Conservation (phyloP, 2,329 filamentous ascomycete species). For the Scorias spongiosa region DNA sequence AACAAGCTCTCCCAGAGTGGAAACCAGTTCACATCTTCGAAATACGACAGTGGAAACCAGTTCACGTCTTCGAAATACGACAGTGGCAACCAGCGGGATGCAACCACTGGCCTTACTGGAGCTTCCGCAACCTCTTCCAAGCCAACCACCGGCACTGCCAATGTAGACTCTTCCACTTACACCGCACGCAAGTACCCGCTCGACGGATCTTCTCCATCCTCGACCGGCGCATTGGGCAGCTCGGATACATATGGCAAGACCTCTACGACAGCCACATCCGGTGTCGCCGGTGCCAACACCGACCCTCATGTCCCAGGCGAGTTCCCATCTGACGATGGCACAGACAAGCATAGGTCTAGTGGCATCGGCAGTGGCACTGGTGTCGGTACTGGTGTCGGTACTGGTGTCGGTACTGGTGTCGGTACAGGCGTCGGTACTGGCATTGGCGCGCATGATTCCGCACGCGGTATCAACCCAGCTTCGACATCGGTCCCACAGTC, state of each 20-base stretch:
- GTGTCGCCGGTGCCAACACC: slow-evolving; percentile 4
- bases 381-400: neutral
- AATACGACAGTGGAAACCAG: neutral
- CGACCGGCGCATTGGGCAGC: neutral
- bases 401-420: neutral
- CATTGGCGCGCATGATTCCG: neutral
- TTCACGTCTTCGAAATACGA: neutral
- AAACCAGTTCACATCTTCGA: neutral
- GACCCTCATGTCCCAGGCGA: slow-evolving; percentile 22
- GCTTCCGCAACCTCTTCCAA: neutral
- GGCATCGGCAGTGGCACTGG: neutral
- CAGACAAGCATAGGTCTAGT: slow-evolving; percentile 7
- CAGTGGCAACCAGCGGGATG: neutral
- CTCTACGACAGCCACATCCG: no score
- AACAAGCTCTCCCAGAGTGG: no score
- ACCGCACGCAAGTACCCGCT: slow-evolving; percentile 18
- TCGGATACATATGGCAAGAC: no score
- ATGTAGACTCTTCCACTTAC: slow-evolving; percentile 5
- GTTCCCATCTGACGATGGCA: slow-evolving; percentile 13
- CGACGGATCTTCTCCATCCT: slow-evolving; percentile 1
- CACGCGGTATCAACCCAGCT: neutral
- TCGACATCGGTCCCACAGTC: neutral
- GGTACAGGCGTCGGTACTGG: neutral
- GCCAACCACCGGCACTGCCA: neutral
- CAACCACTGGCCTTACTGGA: neutral